These are phyloP conservation scores for Cucumis hystrix DNA, from an alignment of 306 rosid genomes.

Conservation along the genomic window DNA sequence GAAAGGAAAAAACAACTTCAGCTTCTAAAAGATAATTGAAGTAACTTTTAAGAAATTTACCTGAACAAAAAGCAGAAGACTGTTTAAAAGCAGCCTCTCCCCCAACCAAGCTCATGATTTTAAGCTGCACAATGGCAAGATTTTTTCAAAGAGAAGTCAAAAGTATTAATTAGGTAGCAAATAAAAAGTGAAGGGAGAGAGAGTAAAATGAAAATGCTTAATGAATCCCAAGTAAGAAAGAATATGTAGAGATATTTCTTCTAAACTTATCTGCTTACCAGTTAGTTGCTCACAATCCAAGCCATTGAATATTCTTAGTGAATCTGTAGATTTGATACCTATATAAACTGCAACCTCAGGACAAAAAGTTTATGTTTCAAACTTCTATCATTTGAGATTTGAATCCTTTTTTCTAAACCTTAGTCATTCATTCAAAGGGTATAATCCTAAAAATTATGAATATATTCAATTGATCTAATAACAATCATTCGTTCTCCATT, in stretches of 20 bases:
- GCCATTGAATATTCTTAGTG: not conserved
- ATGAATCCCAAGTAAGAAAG: not conserved
- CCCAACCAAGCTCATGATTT: not conserved
- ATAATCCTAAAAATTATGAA: not conserved
- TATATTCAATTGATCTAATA: not conserved
- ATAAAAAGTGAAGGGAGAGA: not conserved
- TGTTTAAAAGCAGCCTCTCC: not conserved
- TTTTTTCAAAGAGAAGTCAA: not conserved
- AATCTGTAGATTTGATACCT: not conserved
- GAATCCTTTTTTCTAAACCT: not conserved
- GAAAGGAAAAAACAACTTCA: not conserved
- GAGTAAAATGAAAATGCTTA: not conserved
- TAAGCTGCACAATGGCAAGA: not conserved
- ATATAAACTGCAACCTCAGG: not conserved
- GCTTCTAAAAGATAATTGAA: not conserved
- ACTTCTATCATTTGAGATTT: not conserved
- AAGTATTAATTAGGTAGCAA: not conserved
- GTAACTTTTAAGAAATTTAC: not conserved
- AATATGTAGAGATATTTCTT: not conserved
- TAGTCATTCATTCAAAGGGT: not conserved
- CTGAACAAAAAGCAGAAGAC: not conserved
- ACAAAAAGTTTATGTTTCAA: not conserved
- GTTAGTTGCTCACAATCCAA: not conserved
- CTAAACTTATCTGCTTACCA: not conserved
- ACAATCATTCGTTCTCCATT: not conserved